Evolutionary conservation across 2,329 filamentous ascomycete species (phyloP), one percentile per base, ranked within the genome.

Genomic region (Delphinella strobiligena): DNA sequence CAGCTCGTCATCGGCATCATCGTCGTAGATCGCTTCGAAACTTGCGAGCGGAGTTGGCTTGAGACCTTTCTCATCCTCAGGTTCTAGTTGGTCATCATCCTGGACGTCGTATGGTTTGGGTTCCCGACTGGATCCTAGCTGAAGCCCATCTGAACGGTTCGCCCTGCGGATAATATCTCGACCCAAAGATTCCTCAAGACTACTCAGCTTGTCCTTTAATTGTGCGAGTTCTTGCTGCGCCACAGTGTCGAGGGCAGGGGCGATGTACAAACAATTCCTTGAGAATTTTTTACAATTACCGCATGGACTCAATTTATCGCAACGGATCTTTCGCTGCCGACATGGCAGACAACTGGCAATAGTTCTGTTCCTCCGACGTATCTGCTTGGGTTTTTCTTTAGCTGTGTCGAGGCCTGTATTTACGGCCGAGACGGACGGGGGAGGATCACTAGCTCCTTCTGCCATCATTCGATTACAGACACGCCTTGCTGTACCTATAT

Each of bases 171-270:
- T 75, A 19, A 82, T 72, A 54, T 83, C 78, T 32, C 76, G 65
- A 57, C 85, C 82, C 4, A 86, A 66, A 40, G 78, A 73, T 38
- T 75, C 68, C 60, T 86, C 82, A 14, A 86, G 61, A 7, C 73
- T 75, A 18, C 80, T 80, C 59, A 86, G 82, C 58, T 80, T 80
- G 56, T 87, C 82, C 61, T 87, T 87, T 56, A 87, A 79, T 52
- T 85, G 78, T 3, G 78, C 80, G 39, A 87, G 66, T 49, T 78
- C 78, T 49, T 78, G 68, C 57, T 83, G 79, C 38, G 75, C 75
- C 5, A 74, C 74, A 44, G 80, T 71, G 55, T 86, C 81, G n/a
- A 82, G 64, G 16, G 76, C 71, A 0, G 76, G 72, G 2, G 76
- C 74, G 27, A 85, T 67, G 53, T 82, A 84, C 29, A 82, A 56